Conservation (phyloP, 257 asterid species). For the Nicotiana attenuata region DNA sequence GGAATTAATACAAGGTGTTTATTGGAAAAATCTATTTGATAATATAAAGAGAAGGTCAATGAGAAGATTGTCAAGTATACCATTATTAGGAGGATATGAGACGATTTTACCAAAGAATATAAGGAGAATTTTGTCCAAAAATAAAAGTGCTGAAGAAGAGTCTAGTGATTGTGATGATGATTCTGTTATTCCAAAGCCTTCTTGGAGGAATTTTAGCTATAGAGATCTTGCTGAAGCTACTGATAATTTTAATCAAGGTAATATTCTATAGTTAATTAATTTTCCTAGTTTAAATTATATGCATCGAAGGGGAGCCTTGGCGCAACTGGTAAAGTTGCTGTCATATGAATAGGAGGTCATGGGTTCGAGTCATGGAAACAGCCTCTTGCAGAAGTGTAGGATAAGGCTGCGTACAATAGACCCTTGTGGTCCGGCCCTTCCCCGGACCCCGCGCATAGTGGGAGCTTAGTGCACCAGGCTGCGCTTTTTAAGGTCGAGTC, state of each 20-base stretch:
- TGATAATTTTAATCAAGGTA: constrained; percentile 59
- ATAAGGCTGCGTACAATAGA: too few relatives aligned
- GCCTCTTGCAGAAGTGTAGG: too few relatives aligned
- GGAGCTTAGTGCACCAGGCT: too few relatives aligned
- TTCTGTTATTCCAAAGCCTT: constrained; percentile 50
- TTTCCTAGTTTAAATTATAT: not conserved
- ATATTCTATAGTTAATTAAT: not conserved
- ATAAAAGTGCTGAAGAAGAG: constrained; percentile 47
- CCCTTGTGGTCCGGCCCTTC: too few relatives aligned
- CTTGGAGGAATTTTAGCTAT: constrained; percentile 64
- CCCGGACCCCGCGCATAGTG: too few relatives aligned
- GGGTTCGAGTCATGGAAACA: too few relatives aligned
- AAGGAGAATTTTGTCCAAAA: constrained; percentile 45
- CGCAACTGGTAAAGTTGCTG: too few relatives aligned
- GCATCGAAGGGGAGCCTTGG: too few relatives aligned
- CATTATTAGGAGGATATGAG: constrained; percentile 25
- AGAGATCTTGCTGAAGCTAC: constrained; percentile 64
- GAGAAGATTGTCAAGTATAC: constrained; percentile 33
- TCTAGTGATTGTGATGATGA: constrained; percentile 28
- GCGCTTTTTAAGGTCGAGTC: too few relatives aligned
- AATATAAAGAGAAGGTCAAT: constrained; percentile 44
- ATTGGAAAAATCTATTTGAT: constrained; percentile 58
- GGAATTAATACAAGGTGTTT: constrained; percentile 18
- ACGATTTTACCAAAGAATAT: constrained; percentile 41
- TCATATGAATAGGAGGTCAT: too few relatives aligned